Evolutionary conservation across 306 rosid species (phyloP).

Genomic region (Albizia julibrissin): DNA sequence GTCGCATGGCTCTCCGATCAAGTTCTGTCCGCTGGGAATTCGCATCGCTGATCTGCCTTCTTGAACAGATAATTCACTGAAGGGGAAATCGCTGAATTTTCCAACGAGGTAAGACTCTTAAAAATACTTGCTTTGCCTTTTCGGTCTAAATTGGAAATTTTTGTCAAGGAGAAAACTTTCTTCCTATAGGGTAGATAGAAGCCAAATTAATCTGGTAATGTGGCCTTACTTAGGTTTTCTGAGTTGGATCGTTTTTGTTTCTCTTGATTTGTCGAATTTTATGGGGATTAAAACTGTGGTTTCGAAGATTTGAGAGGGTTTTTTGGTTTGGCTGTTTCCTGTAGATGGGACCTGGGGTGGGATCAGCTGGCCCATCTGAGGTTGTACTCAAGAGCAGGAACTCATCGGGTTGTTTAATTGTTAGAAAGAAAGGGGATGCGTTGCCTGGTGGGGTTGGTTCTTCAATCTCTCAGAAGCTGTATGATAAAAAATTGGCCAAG

Average conservation of each 20-base stretch:
- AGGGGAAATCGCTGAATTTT: not conserved
- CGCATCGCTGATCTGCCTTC: not conserved
- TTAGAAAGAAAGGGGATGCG: slow-evolving; percentile 70
- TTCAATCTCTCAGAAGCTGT: slow-evolving; percentile 50
- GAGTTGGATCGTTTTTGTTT: slow-evolving; percentile 18
- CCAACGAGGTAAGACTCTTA: slow-evolving; percentile 42
- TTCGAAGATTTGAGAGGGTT: slow-evolving; percentile 36
- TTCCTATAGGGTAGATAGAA: slow-evolving; percentile 33
- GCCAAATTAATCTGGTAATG: not conserved
- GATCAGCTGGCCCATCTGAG: slow-evolving; percentile 72
- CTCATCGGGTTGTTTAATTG: slow-evolving; percentile 82
- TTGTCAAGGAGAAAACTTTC: not conserved
- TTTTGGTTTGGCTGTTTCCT: slow-evolving; percentile 35
- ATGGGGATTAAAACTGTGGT: slow-evolving; percentile 40
- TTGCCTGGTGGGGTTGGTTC: slow-evolving; percentile 56
- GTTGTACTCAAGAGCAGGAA: slow-evolving; percentile 76
- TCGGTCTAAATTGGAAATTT: slow-evolving; percentile 6
- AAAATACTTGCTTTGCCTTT: slow-evolving; percentile 30
- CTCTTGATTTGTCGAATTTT: slow-evolving; percentile 7
- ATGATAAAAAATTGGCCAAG: slow-evolving; percentile 50
- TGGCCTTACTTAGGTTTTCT: slow-evolving; percentile 31
- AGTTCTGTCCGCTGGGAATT: not conserved
- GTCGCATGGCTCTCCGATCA: not conserved
- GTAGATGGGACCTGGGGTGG: slow-evolving; percentile 75
- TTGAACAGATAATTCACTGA: not conserved